Conservation (phyloP, 2,329 filamentous ascomycete species). For the Parastagonospora avenae region DNA sequence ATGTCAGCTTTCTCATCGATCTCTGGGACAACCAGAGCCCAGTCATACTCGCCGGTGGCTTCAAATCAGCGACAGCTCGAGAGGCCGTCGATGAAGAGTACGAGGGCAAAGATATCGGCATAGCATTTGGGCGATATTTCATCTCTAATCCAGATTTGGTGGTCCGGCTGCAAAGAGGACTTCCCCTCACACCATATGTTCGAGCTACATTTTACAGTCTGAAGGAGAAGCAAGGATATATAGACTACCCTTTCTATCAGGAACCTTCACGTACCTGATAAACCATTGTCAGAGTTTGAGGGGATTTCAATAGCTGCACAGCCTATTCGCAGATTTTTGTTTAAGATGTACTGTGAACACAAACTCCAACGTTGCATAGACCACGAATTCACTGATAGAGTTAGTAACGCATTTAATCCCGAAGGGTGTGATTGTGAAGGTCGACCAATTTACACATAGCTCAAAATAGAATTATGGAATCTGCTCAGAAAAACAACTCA, state of each 20-base stretch:
- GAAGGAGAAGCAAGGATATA: slow-evolving; percentile 40
- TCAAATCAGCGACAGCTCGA: slow-evolving; percentile 42
- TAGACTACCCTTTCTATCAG: slow-evolving; percentile 34
- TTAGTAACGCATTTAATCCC: too few species aligned
- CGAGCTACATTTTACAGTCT: slow-evolving; percentile 51
- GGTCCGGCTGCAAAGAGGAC: slow-evolving; percentile 48
- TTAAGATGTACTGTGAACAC: too few species aligned
- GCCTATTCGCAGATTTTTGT: too few species aligned
- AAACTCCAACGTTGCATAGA: too few species aligned
- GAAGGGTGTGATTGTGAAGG: too few species aligned
- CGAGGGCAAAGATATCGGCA: slow-evolving; percentile 46
- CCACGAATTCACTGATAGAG: too few species aligned
- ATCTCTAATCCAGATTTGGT: slow-evolving; percentile 55
- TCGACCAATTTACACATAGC: too few species aligned
- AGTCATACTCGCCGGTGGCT: slow-evolving; percentile 47
- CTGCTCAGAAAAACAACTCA: too few species aligned
- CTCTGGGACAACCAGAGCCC: slow-evolving; percentile 16
- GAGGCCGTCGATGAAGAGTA: slow-evolving; percentile 47
- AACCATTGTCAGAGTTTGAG: too few species aligned
- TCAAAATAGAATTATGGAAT: too few species aligned
- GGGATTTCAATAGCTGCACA: too few species aligned
- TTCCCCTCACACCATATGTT: slow-evolving; percentile 50
- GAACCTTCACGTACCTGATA: too few species aligned
- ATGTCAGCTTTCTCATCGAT: slow-evolving; percentile 24
- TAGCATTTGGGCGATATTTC: slow-evolving; percentile 55